Conservation (phyloP, 2,329 filamentous ascomycete species). For the Paecilomyces fulvus region DNA sequence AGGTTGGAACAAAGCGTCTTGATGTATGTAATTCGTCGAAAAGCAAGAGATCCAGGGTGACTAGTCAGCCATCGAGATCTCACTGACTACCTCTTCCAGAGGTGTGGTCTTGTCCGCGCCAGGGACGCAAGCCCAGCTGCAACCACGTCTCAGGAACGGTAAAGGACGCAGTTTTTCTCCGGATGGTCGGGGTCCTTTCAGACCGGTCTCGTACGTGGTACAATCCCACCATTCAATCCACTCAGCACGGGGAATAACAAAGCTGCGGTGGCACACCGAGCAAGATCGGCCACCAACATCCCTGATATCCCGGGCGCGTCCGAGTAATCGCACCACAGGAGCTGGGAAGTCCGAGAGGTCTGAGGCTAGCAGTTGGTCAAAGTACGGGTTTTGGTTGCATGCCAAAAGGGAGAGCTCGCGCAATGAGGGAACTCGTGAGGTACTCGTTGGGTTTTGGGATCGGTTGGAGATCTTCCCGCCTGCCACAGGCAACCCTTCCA, state of each 20-base stretch:
- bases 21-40: not conserved
- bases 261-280: constrained; percentile 31
- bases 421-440: constrained; percentile 29
- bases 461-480: constrained; percentile 4
- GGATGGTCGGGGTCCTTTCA: constrained; percentile 21
- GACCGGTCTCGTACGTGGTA: constrained; percentile 29
- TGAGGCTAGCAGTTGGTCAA: constrained; percentile 27
- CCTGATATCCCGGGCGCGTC: constrained; percentile 26
- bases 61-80: not conserved
- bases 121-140: constrained; percentile 33
- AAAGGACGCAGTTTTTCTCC: constrained; percentile 27
- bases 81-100: not conserved
- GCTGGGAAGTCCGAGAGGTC: constrained; percentile 26
- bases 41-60: not conserved
- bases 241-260: constrained; percentile 33
- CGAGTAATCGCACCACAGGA: constrained; percentile 26
- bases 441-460: constrained; percentile 1
- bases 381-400: constrained; percentile 26
- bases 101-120: not conserved
- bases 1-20: not conserved
- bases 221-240: constrained; percentile 41
- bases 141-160: constrained; percentile 33
- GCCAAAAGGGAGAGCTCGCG: constrained; percentile 35
- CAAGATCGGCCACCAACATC: constrained; percentile 30
- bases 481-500: constrained; percentile 22